Percentiles rank a stretch among this genome's conserved stretches.
Evolutionary conservation across 2,329 filamentous ascomycete genomes (phyloP).

Genomic region (Monosporascus sp.): DNA sequence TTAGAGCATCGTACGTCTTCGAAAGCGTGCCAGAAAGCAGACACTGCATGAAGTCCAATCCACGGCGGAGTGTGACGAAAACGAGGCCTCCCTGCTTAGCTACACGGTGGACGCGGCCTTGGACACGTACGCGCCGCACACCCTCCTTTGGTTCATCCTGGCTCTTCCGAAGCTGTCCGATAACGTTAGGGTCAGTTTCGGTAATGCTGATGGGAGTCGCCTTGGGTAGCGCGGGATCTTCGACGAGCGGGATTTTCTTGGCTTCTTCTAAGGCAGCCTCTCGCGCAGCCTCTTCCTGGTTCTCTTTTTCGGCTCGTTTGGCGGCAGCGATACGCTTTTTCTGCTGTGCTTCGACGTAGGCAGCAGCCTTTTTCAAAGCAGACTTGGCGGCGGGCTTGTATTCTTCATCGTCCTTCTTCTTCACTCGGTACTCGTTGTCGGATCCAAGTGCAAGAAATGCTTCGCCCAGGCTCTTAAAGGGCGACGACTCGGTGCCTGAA

Average conservation of each 20-base stretch:
- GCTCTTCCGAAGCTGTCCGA: not conserved
- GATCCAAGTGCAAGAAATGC: not conserved
- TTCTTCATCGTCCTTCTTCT: not conserved
- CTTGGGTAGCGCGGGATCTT: not conserved
- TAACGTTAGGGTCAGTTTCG: not conserved
- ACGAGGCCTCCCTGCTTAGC: slow-evolving; percentile 77
- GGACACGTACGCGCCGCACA: slow-evolving; percentile 63
- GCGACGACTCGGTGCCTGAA: not conserved
- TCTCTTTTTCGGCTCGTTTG: not conserved
- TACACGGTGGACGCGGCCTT: slow-evolving; percentile 77
- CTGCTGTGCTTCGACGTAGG: not conserved
- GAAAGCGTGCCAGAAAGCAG: slow-evolving; percentile 71
- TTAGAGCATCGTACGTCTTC: slow-evolving; percentile 87
- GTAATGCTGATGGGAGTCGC: not conserved
- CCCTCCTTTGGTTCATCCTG: not conserved
- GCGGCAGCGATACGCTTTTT: not conserved
- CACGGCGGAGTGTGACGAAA: slow-evolving; percentile 82
- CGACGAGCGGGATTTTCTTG: not conserved
- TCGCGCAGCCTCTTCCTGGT: not conserved
- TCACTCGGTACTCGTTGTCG: not conserved
- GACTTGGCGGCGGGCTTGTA: not conserved
- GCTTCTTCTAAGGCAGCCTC: not conserved
- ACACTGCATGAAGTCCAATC: slow-evolving; percentile 80
- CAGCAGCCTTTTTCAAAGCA: not conserved
- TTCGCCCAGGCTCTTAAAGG: not conserved